Conservation (phyloP, 352 stramenopile species). For the Blastocystis sp. region DNA sequence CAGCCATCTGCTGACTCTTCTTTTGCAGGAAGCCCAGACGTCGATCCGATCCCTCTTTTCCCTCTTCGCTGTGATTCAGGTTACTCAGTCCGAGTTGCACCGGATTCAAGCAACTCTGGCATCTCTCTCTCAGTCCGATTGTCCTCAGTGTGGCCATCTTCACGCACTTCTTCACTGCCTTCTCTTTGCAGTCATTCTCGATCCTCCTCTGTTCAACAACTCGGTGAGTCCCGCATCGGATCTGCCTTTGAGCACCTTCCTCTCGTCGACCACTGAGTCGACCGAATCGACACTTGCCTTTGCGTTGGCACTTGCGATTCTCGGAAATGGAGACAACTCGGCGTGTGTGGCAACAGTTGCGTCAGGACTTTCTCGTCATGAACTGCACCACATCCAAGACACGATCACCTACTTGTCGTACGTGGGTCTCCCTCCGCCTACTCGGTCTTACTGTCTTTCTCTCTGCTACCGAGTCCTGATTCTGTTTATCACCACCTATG, state of each 20-base stretch:
- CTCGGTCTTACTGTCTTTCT: not conserved
- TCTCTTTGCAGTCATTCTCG: not conserved
- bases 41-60: not conserved
- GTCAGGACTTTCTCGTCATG: not conserved
- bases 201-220: not conserved
- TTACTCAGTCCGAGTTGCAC: not conserved
- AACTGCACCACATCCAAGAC: not conserved
- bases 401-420: not conserved
- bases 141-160: not conserved
- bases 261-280: not conserved
- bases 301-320: not conserved
- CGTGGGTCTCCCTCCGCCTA: not conserved
- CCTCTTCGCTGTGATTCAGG: not conserved
- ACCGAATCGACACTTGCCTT: not conserved
- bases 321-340: not conserved
- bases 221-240: not conserved
- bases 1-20: not conserved
- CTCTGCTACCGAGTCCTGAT: not conserved
- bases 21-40: not conserved
- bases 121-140: not conserved
- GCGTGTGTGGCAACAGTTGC: not conserved
- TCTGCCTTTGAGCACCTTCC: not conserved
- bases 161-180: not conserved
- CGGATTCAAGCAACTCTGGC: not conserved
- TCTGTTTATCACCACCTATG: not conserved